Conservation (phyloP, 2,329 filamentous ascomycete species). For the Colletotrichum gloeosporioides region DNA sequence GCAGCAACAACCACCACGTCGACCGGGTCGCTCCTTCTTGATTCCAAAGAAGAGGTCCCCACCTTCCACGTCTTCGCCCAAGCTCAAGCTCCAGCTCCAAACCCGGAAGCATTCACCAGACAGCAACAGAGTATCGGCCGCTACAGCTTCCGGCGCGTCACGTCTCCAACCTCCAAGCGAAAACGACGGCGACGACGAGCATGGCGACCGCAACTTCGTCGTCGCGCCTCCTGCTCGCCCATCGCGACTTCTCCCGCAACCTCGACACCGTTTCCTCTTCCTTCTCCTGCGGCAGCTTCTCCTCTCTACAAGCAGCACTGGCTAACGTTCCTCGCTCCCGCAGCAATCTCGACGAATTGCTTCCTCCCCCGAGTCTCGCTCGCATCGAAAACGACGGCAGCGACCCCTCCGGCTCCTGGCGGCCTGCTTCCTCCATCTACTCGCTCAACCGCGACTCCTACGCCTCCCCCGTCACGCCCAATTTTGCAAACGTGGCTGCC, state of each 20-base stretch:
- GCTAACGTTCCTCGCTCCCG: neutral
- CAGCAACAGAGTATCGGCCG: neutral
- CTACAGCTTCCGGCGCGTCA: neutral
- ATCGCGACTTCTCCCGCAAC: neutral
- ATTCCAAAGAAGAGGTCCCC: neutral
- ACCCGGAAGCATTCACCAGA: neutral
- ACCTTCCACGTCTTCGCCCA: neutral
- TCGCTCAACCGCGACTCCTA: conserved; percentile 3
- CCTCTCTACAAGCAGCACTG: neutral
- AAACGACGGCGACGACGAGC: neutral
- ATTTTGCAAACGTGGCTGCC: conserved; percentile 25
- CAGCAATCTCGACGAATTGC: conserved; percentile 9
- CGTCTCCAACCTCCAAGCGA: neutral
- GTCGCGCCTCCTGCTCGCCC: neutral
- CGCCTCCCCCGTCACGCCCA: conserved; percentile 13
- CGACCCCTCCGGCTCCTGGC: conserved; percentile 6
- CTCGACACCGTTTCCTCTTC: neutral
- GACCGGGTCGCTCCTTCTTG: neutral
- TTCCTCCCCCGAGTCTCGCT: neutral
- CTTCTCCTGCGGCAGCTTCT: neutral
- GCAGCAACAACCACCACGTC: neutral
- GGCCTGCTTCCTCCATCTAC: conserved; percentile 22
- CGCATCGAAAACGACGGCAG: neutral
- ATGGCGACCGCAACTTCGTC: neutral
- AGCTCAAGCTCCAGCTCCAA: conserved; percentile 1